A percentile compares a stretch with the other conserved stretches of the same genome.
These are phyloP conservation scores for Pythium sukuiense DNA, from an alignment of 352 stramenopile genomes.

Conservation along the genomic window DNA sequence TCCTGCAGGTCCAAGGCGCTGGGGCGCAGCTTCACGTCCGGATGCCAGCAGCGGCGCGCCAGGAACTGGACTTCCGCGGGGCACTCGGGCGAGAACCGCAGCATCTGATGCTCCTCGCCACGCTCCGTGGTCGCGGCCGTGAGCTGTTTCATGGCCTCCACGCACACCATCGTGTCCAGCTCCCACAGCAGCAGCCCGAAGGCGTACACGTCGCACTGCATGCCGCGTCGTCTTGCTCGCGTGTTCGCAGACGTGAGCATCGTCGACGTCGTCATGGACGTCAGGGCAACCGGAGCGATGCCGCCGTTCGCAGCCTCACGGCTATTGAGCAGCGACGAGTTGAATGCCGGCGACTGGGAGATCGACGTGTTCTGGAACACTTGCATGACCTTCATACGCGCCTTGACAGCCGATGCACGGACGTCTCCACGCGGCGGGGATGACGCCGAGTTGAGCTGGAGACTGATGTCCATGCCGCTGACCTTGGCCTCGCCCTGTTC, in stretches of 20 bases:
- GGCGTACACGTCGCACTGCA: constrained; percentile 58
- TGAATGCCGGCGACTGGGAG: constrained; percentile 29
- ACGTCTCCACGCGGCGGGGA: constrained; percentile 20
- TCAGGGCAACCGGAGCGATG: not conserved
- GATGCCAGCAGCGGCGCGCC: constrained; percentile 63
- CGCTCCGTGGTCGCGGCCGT: constrained; percentile 18
- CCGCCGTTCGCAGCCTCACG: not conserved
- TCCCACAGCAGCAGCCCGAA: constrained; percentile 78
- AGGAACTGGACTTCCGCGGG: constrained; percentile 53
- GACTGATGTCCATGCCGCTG: constrained; percentile 61
- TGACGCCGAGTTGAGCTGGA: constrained; percentile 29
- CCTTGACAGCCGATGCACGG: constrained; percentile 49
- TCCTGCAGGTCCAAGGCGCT: constrained; percentile 76
- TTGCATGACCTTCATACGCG: constrained; percentile 29
- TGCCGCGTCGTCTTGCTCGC: constrained; percentile 14
- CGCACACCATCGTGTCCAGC: constrained; percentile 69
- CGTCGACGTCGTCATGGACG: constrained; percentile 15
- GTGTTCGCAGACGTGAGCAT: constrained; percentile 18
- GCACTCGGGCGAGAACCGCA: constrained; percentile 68
- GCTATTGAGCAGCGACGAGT: constrained; percentile 22
- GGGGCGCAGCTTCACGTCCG: constrained; percentile 41
- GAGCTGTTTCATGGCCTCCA: constrained; percentile 55
- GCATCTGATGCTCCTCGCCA: constrained; percentile 47
- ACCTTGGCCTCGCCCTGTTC: constrained; percentile 76
- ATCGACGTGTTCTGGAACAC: constrained; percentile 38